Evolutionary conservation across 805 yeast species (phyloP), one percentile per base, ranked within the genome.

Genomic region (Starmerella vaccinii): DNA sequence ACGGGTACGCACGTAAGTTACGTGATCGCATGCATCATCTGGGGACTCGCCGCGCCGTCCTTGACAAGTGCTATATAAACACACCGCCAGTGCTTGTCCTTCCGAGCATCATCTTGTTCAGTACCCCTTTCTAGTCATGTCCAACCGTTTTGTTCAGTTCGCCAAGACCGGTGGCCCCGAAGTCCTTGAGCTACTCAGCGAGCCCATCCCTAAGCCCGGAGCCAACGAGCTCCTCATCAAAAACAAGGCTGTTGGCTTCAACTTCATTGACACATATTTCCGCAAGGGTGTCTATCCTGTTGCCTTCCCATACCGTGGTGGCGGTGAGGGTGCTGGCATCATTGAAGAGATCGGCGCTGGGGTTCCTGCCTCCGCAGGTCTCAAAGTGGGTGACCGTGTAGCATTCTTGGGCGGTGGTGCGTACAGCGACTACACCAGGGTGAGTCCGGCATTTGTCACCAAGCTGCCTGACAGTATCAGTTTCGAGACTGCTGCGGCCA

Each of bases 241-340:
- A 66, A 84, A 83, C 71, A 73, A 70, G 49, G 87, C 76, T 59
- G 74, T 88, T 12, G 97, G 97, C 30, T 69, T 87, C 60, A 87
- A 87, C 60, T 84, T 76, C 70, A 82, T 87, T 57, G 97, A 89
- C 61, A 71, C 79, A 4, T 89, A 88, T 67, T 85, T 84, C 70
- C 76, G 96, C 62, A 75, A 69, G 46, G 96, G 96, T 4, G 60
- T 82, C 5, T 89, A 89, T 61, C 83, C 85, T 7, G 60, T 71
- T 13, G 61, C 67, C 26, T 49, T 59, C 24, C 97, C 97, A 0
- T 95, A 95, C 23, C 72, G 87, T 53, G 71, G 75, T 13, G 76
- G 84, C 64, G 73, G 82, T 59, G 74, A 76, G 47, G 76, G 76
- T 33, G 82, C 84, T 3, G 71, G 68, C 38, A 70, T 68, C 46